Evolutionary conservation across 805 yeast species (phyloP).

Genomic region (Schizosaccharomyces lindneri): DNA sequence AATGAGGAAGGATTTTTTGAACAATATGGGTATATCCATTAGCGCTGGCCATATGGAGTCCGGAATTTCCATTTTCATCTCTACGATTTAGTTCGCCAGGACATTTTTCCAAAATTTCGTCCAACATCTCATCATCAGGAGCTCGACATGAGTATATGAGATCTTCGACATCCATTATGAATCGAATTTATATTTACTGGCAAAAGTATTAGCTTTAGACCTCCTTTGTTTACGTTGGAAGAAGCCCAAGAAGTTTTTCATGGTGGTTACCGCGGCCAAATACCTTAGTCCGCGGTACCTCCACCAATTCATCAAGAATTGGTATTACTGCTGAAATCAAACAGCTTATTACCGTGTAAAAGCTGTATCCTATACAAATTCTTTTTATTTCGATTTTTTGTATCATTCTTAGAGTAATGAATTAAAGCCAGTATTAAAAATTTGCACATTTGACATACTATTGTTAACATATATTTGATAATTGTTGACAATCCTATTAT

Average conservation of each 20-base stretch:
- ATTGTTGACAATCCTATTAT: background rate
- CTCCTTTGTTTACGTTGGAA: background rate
- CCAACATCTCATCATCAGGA: conserved; percentile 63
- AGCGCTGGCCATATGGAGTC: conserved; percentile 87
- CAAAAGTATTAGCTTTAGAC: background rate
- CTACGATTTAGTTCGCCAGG: conserved; percentile 5
- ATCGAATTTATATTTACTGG: background rate
- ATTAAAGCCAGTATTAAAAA: no score
- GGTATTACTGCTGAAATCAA: no score
- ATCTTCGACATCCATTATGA: conserved; percentile 58
- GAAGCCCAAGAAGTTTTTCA: no score
- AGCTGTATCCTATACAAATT: no score
- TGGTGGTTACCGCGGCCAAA: no score
- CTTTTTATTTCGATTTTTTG: no score
- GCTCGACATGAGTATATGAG: conserved; percentile 63
- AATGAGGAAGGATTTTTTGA: background rate
- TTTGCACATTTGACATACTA: no score
- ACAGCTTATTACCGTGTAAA: no score
- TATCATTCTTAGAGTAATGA: no score
- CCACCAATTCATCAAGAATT: no score
- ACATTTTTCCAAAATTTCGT: conserved; percentile 15
- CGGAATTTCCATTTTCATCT: conserved; percentile 26
- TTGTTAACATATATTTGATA: no score
- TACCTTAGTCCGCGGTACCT: no score
- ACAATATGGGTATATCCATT: conserved; percentile 40